Percentiles rank a stretch among this genome's conserved stretches.
These are phyloP conservation scores for Alloascoidea africana DNA, from an alignment of 805 yeast species.

Conservation along the genomic window DNA sequence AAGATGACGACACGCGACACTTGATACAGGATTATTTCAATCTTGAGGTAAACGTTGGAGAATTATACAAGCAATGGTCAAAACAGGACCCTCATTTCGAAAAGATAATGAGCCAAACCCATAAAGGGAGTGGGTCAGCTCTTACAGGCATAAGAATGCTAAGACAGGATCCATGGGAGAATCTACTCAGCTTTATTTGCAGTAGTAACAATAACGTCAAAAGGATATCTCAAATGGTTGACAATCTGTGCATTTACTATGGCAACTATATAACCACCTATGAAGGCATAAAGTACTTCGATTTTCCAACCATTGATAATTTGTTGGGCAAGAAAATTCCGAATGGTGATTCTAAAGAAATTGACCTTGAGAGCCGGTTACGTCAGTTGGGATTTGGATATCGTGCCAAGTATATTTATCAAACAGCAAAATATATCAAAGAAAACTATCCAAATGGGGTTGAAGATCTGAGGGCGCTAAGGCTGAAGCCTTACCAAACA, in stretches of 20 bases:
- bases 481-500: conserved; percentile 30
- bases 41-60: conserved; percentile 34
- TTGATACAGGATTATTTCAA: conserved; percentile 59
- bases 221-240: conserved; percentile 88
- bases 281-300: conserved; percentile 41
- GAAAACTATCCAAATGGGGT: conserved; percentile 17
- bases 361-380: conserved; percentile 26
- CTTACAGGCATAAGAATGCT: conserved; percentile 70
- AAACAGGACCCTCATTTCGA: conserved; percentile 34
- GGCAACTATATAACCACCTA: conserved; percentile 44
- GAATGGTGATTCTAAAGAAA: conserved; percentile 14
- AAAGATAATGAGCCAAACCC: conserved; percentile 11
- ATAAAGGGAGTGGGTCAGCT: conserved; percentile 11
- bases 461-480: conserved; percentile 25
- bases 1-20: conserved; percentile 19
- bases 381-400: conserved; percentile 61
- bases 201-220: conserved; percentile 93
- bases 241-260: conserved; percentile 50
- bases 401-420: conserved; percentile 74
- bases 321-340: conserved; percentile 21
- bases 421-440: conserved; percentile 49
- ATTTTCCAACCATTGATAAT: conserved; percentile 59
- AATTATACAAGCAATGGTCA: conserved; percentile 50
- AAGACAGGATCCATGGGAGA: conserved; percentile 96
- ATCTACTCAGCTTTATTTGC: conserved; percentile 78